Percentiles rank a stretch among this genome's conserved stretches.
phyloP scores from a whole-genome alignment of 2,329 filamentous ascomycete genomes.

The Penicillium fuscoglaucum region DNA sequence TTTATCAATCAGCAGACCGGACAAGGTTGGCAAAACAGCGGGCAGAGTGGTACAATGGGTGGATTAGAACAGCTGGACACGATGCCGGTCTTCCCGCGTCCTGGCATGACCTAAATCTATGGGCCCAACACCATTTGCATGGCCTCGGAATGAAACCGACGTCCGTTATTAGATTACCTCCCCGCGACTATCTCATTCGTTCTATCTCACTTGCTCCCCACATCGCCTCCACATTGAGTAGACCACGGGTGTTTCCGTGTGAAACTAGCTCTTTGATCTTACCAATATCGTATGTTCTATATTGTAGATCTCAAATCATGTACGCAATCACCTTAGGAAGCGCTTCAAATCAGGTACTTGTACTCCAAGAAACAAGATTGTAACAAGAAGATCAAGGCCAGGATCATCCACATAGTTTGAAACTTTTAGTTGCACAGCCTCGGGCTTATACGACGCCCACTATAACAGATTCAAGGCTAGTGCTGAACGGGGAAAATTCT shows the following conservation, averaged over 20 bases:
- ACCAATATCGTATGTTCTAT: not conserved
- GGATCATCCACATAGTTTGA: not conserved
- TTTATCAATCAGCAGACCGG: conserved; percentile 90
- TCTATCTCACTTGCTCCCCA: conserved; percentile 7
- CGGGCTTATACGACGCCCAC: not conserved
- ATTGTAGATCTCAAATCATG: not conserved
- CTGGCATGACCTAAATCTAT: conserved; percentile 50
- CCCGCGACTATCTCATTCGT: conserved; percentile 7
- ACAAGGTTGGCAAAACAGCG: conserved; percentile 78
- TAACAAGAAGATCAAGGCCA: not conserved
- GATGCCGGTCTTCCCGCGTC: conserved; percentile 81
- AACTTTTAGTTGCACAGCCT: not conserved
- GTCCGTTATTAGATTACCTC: conserved; percentile 9
- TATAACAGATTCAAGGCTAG: not conserved
- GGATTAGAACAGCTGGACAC: conserved; percentile 73
- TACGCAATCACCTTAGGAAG: not conserved
- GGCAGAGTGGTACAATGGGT: conserved; percentile 74
- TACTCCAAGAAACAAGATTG: not conserved
- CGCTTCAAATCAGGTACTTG: no score
- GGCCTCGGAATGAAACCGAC: conserved; percentile 3
- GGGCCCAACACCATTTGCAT: not conserved
- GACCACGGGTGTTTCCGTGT: not conserved
- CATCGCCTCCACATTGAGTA: conserved; percentile 6
- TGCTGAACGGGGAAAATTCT: not conserved
- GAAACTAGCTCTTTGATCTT: not conserved